Evolutionary conservation across 257 asterid species (phyloP), one percentile per base, ranked within the genome.

Genomic region (Plantago elongata): DNA sequence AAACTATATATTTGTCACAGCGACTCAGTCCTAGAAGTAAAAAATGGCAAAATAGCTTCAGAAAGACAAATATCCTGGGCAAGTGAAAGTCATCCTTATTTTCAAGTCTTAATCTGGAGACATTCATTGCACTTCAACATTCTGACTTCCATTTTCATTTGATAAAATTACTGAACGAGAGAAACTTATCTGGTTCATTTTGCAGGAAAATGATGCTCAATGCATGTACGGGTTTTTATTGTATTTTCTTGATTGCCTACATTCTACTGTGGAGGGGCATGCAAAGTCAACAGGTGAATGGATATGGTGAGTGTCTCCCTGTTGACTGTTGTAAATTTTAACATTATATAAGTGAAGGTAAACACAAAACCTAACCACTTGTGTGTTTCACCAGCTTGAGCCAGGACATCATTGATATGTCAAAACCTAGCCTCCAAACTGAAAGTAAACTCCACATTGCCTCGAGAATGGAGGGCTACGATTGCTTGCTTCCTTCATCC

Each of bases 271-370:
- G 79, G 97, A 89, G 85, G 70, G 79, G 61, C 97, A 87, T 47
- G 99, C 99, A 40, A 77, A 69, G 64, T 90, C 81, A 45, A 86
- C 99, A 5, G 96, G 94, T 49, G 99, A 92, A 89, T 92, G 97
- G 97, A 77, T 69, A 67, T 78, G 89, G 99, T 92, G 58, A 68
- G 90, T 79, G 66, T 58, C 54, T 49, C 51, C 37, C 7, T 15
- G 9, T 9, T 37, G 62, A 22, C 27, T 7, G 13, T 34, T 34
- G 40, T 7, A 4, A 34, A 4, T 11, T 2, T 13, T 15, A 37
- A 57, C 37, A 27, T 37, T 38, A 12, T 38, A 12, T 3, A 3
- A 37, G 2, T 0, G 6, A 13, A n/a, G 45, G 11, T 57, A 2
- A 7, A n/a, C 12, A 14, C 10, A 37, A 12, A 14, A 38, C 5